Base-by-base conservation (phyloP, 108 stramenopile species). In the Aurantiochytrium sp. region DNA sequence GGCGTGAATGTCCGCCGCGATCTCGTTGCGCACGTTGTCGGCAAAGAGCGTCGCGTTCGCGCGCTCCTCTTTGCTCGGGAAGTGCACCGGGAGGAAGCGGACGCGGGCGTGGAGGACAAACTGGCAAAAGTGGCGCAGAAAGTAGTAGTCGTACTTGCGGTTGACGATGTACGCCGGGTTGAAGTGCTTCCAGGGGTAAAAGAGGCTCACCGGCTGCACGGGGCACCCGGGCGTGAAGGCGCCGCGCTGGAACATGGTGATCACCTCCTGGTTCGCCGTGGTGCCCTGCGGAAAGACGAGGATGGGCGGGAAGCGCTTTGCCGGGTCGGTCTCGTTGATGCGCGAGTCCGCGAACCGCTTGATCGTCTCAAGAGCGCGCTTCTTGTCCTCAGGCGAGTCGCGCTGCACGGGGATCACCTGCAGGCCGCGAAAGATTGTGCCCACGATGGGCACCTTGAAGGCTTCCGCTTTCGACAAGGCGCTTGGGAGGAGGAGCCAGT, bases 241-340 rank as follows among this genome's bases (percentile, higher is more conserved):
- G 41, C 90, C 90, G 81, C 90, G 87, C 87, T 91, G 89, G 87
- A 91, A 91, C 19, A 88, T 90, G 81, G 89, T 91, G 17, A 91
- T 52, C 4, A 87, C 87, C 3, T 87, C 39, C 88, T 91, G 89
- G 30, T 91, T 91, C 24, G 87, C 88, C 54, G 87, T 88, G 54
- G 89, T 90, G 3, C 90, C 90, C 55, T 91, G 89, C 4, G 90
- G 90, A 34, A 90, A 91, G 6, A 91, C 86, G 24, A 91, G 87
- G 41, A 91, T 86, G 4, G 87, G 90, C n/a, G 90, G 90, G 19
- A 88, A 88, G 34, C 55, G 85, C 34, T 65, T 65, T 8, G 8
- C 34, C 6, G 89, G 89, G 12, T 41, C 86, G 15, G 55, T 55
- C 42, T 90, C 89, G 42, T 81, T 37, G 36, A 48, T 41, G n/a